These are phyloP conservation scores for Chaetomium sp. DNA, from an alignment of 2,329 filamentous ascomycete genomes.

Conservation along the genomic window DNA sequence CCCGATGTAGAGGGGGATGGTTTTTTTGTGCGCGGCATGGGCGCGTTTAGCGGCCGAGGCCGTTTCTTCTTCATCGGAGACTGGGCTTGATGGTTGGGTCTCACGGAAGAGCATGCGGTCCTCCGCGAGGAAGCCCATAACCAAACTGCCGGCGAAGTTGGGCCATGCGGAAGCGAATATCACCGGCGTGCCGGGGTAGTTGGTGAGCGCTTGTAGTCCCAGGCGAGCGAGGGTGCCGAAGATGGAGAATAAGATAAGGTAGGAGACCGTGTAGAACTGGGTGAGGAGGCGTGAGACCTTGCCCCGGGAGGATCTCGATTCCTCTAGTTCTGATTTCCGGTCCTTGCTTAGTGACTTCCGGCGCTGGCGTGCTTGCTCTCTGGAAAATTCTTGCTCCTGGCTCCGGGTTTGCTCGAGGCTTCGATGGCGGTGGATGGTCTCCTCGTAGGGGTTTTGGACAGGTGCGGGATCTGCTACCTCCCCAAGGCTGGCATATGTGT, in stretches of 20 bases:
- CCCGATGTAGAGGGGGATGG: slow-evolving; percentile 77
- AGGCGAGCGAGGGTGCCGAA: slow-evolving; percentile 77
- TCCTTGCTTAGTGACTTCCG: not conserved
- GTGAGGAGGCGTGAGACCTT: slow-evolving; percentile 46
- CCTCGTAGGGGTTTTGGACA: slow-evolving; percentile 38
- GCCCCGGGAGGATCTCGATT: not conserved
- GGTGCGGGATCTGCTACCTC: slow-evolving; percentile 37
- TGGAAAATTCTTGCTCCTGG: slow-evolving; percentile 24
- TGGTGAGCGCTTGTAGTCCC: slow-evolving; percentile 71
- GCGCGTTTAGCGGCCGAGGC: slow-evolving; percentile 40
- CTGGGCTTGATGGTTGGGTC: slow-evolving; percentile 23
- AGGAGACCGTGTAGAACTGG: slow-evolving; percentile 65
- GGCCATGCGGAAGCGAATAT: slow-evolving; percentile 75
- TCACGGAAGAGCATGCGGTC: slow-evolving; percentile 65
- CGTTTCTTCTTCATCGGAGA: slow-evolving; percentile 32
- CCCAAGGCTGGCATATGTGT: slow-evolving; percentile 37
- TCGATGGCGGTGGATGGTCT: slow-evolving; percentile 30
- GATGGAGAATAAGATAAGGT: slow-evolving; percentile 79
- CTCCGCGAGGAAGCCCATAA: slow-evolving; percentile 82
- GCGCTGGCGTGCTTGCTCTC: slow-evolving; percentile 12
- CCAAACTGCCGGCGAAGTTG: slow-evolving; percentile 71
- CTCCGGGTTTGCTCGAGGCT: slow-evolving; percentile 35
- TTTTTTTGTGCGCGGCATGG: slow-evolving; percentile 66
- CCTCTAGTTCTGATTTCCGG: slow-evolving; percentile 2
- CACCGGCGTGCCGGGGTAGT: slow-evolving; percentile 69